These are phyloP conservation scores for Colletotrichum spaethianum DNA, from an alignment of 2,329 filamentous ascomycete genomes.

Conservation along the genomic window DNA sequence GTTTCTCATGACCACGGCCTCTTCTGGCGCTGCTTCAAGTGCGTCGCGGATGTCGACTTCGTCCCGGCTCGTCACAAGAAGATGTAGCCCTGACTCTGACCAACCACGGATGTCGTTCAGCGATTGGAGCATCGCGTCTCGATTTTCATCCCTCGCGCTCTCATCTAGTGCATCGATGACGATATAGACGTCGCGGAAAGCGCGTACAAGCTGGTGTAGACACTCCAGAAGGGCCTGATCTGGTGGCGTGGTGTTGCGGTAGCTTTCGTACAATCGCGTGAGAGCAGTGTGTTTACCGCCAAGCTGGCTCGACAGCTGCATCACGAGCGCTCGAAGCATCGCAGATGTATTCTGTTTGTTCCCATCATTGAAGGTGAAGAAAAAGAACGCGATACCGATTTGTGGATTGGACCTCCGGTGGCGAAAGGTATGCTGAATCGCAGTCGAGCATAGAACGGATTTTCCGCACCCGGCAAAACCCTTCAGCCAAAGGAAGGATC, in stretches of 20 bases:
- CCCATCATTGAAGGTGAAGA: constrained; percentile 55
- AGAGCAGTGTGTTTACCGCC: neutral
- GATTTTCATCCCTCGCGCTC: neutral
- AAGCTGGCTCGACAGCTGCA: constrained; percentile 49
- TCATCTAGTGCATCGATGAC: neutral
- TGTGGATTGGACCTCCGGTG: constrained; percentile 42
- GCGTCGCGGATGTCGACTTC: neutral
- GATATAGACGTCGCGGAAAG: neutral
- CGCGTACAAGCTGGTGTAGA: neutral
- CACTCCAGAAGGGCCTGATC: neutral
- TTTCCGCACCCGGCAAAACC: constrained; percentile 58
- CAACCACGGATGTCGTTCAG: neutral
- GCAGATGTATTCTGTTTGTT: constrained; percentile 49
- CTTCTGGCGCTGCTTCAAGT: neutral
- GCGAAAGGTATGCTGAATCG: constrained; percentile 49
- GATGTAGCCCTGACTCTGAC: neutral
- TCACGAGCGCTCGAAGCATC: constrained; percentile 51
- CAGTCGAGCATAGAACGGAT: constrained; percentile 54
- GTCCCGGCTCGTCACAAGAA: constrained; percentile 1
- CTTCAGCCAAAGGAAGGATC: constrained; percentile 56
- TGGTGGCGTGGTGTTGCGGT: neutral
- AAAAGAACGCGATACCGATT: constrained; percentile 55
- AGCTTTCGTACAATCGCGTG: neutral
- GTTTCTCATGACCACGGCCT: neutral
- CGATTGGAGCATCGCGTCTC: neutral